Evolutionary conservation across 2,329 filamentous ascomycete species (phyloP), one percentile per base, ranked within the genome.

Genomic region (Curvularia hawaiiensis): DNA sequence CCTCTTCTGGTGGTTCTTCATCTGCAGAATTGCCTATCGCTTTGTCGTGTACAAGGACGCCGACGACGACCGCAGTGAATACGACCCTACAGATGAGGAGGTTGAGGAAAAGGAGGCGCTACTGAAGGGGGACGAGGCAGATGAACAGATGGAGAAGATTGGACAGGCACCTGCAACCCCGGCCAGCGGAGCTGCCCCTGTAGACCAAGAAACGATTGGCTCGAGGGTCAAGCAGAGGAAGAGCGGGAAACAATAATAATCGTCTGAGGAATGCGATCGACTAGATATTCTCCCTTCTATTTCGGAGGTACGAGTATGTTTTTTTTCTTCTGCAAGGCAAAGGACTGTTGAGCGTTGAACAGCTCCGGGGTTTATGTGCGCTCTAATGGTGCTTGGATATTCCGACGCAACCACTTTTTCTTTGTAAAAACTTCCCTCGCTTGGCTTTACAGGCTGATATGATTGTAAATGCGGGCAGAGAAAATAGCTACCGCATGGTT

Each of bases 1-100:
- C 74, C 75, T 93, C 10, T 92, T 93, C 78, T 94, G 90, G 90
- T 84, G 92, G 57, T 91, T 88, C 77, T 86, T 89, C 76, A 92
- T 94, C 68, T 73, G 90, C 58, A 83, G 90, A 63, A 91, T 93
- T 63, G 88, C 88, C 46, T 90, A 88, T 68, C 83, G 90, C 58
- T 90, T 91, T 65, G 79, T 90, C 18, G 80, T 84, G 41, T 84
- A 83, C 67, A 83, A 84, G 51, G 80, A 82, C 20, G 83, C 83
- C 33, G 84, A 87, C 50, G 90, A 93, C 70, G 90, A 92, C 60
- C 83, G 90, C 60, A 91, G 88, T 59, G 88, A 89, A 46, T 86
- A 88, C 31, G 85, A 86, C 39, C 71, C 73, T 9, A 74, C 64
- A 10, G 75, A 80, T 7, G 85, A 87, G 26, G 81, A 82, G 56